phyloP scores from a whole-genome alignment of 352 stramenopile genomes.

The Phytopythium ostracodes region DNA sequence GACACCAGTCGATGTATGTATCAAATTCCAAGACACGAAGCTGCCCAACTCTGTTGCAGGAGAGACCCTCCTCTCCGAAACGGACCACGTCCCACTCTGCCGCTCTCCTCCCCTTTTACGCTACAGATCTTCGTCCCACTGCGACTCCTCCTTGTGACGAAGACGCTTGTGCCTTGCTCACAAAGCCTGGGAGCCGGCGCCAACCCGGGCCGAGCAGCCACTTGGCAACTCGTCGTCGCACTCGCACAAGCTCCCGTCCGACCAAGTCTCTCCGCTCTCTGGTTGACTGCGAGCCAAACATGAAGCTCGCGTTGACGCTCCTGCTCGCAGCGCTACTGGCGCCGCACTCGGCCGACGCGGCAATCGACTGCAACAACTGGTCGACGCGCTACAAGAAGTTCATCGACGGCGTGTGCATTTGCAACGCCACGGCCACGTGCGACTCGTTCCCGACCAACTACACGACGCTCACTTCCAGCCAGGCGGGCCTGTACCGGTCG shows the following conservation, averaged over 20 bases:
- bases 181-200: too few species aligned
- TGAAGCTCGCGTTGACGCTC: neutral
- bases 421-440: constrained; percentile 30
- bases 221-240: constrained; percentile 4
- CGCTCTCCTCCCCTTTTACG: neutral
- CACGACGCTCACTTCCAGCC: constrained; percentile 14
- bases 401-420: constrained; percentile 53
- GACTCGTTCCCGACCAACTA: constrained; percentile 31
- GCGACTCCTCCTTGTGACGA: neutral
- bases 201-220: neutral
- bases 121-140: neutral
- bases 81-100: neutral
- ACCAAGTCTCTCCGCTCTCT: neutral
- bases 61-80: constrained; percentile 1
- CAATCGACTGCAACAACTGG: constrained; percentile 15
- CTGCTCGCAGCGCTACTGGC: neutral
- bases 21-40: too few species aligned
- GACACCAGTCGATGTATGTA: too few species aligned
- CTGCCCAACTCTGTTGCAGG: too few species aligned
- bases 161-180: neutral
- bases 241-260: neutral
- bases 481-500: constrained; percentile 47
- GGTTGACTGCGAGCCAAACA: neutral
- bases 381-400: constrained; percentile 39
- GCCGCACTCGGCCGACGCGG: neutral